Conservation (phyloP, 768 basidiomycete species). For the Boletus sp. region DNA sequence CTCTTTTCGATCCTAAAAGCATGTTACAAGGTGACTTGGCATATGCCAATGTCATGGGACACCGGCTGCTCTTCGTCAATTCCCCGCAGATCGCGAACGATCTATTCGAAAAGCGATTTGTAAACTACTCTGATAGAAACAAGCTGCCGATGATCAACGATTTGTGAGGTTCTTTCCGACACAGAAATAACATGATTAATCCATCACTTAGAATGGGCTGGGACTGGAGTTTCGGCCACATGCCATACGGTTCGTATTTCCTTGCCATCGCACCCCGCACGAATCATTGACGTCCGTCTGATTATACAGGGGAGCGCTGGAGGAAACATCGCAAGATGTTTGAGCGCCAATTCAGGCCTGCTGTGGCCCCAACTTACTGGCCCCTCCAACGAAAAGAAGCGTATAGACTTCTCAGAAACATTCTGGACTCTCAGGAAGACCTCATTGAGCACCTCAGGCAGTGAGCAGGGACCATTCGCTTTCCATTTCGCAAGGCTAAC, state of each 20-base stretch:
- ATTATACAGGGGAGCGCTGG: conserved; percentile 47
- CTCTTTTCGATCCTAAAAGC: neutral
- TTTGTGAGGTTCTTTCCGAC: conserved; percentile 33
- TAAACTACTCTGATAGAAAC: conserved; percentile 55
- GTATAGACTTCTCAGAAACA: conserved; percentile 42
- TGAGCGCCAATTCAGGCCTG: conserved; percentile 49
- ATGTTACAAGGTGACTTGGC: conserved; percentile 46
- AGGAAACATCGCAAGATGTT: conserved; percentile 53
- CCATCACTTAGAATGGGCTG: conserved; percentile 40
- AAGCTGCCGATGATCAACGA: conserved; percentile 50
- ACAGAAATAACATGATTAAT: neutral
- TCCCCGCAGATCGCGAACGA: conserved; percentile 46
- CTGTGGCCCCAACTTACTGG: conserved; percentile 41
- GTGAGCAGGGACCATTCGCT: conserved; percentile 31
- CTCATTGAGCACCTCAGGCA: conserved; percentile 50
- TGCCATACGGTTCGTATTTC: conserved; percentile 43
- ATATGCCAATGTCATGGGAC: conserved; percentile 50
- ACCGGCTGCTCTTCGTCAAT: conserved; percentile 48
- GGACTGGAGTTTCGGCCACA: conserved; percentile 56
- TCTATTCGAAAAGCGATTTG: conserved; percentile 54
- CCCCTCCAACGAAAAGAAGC: conserved; percentile 46
- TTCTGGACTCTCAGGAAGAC: conserved; percentile 42
- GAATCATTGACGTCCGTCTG: neutral
- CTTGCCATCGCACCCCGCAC: neutral
- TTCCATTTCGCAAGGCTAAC: neutral